Evolutionary conservation across 164 flowering plant genomes (phyloP), one percentile per base, ranked within the genome.

Genomic region (Vitis riparia): DNA sequence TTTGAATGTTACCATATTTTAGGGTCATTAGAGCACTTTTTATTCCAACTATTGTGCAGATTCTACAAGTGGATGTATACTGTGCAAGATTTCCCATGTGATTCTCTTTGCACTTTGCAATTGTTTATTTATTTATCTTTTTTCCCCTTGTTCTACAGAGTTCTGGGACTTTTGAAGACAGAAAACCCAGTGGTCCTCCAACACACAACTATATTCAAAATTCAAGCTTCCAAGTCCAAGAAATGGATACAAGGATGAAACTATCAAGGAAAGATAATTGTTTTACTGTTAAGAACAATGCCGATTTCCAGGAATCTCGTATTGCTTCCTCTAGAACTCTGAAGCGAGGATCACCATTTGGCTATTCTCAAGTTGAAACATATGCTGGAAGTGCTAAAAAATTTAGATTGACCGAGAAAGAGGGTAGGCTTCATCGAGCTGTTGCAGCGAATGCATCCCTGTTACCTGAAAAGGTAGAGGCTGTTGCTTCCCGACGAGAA

Each of bases 401-500:
- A 70, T 63, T 27, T 32, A 84, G 88, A 81, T 69, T 71, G 32
- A 55, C 73, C 30, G 82, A 78, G 51, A 81, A 77, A 73, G 83
- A 72, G 50, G 77, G 80, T 50, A 78, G 75, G 68, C 51, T 59
- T 67, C 69, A 65, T 63, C 69, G 74, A 56, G 15, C 48, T 16
- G 49, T 66, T 60, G 67, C 68, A 57, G 69, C 59, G 52, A 59
- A 68, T 73, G 76, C 51, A 51, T 73, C 85, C 50, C 55, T 70
- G 15, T 66, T 82, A 6, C 67, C 65, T 61, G 73, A 77, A 73
- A 79, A 86, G 88, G 89, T 84, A 80, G 84, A 86, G 74, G 82
- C 70, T 79, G 83, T 81, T 88, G 82, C 87, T 76, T 87, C 74
- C 77, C 83, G 84, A 73, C 69, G 72, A 69, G 71, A 81, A 73